These are phyloP conservation scores for Oidiodendron maius DNA, from an alignment of 495 filamentous ascomycete genomes.

Conservation along the genomic window DNA sequence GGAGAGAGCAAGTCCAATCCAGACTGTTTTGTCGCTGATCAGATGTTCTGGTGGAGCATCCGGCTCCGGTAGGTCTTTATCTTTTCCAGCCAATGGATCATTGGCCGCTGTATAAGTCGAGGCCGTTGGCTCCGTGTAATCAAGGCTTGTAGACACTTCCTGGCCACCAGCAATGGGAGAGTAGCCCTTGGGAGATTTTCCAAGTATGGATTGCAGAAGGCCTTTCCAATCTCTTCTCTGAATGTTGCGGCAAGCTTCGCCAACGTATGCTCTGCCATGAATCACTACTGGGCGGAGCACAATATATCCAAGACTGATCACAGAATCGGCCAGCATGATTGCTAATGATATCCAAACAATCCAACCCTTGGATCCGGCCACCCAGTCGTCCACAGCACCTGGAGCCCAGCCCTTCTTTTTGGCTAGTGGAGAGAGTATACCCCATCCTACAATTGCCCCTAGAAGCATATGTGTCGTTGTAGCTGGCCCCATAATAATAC, in stretches of 20 bases:
- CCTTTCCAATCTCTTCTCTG: slow-evolving; percentile 19
- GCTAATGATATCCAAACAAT: slow-evolving; percentile 94
- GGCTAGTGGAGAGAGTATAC: slow-evolving; percentile 79
- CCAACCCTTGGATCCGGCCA: slow-evolving; percentile 90
- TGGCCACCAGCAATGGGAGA: slow-evolving; percentile 13
- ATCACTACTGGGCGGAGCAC: slow-evolving; percentile 54
- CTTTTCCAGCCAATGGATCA: neutral
- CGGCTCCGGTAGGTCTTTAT: slow-evolving; percentile 33
- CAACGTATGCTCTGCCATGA: slow-evolving; percentile 21
- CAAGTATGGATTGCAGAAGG: slow-evolving; percentile 3
- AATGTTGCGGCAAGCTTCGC: slow-evolving; percentile 5
- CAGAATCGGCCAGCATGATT: slow-evolving; percentile 92
- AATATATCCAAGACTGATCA: slow-evolving; percentile 82
- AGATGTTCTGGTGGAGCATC: slow-evolving; percentile 84
- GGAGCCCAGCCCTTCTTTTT: slow-evolving; percentile 85
- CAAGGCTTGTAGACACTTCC: slow-evolving; percentile 8
- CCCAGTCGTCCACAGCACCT: slow-evolving; percentile 81
- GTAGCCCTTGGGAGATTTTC: slow-evolving; percentile 16
- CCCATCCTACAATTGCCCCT: slow-evolving; percentile 89
- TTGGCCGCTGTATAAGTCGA: neutral
- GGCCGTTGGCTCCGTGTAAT: slow-evolving; percentile 1
- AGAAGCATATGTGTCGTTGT: slow-evolving; percentile 96
- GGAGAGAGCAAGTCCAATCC: slow-evolving; percentile 68
- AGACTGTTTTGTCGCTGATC: slow-evolving; percentile 65
- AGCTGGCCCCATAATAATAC: slow-evolving; percentile 84